Conservation (phyloP, 176 grass and related monocot genomes). For the Coix lacrymajobi region DNA sequence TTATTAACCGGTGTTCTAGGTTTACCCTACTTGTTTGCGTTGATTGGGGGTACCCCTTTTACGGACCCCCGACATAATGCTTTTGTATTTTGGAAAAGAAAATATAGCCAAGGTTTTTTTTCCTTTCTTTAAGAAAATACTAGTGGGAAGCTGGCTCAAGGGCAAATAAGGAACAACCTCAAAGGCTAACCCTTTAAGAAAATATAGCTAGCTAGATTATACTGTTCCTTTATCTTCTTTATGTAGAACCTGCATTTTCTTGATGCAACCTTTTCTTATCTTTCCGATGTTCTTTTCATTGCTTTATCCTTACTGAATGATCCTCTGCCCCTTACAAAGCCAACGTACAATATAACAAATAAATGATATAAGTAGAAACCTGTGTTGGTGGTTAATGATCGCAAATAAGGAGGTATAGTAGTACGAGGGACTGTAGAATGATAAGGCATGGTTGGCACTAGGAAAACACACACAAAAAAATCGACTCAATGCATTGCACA, state of each 20-base stretch:
- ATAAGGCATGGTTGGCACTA: not conserved
- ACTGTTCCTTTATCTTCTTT: slow-evolving; percentile 25
- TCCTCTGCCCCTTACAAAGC: not conserved
- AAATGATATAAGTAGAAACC: too few species aligned
- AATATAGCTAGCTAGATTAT: slow-evolving; percentile 24
- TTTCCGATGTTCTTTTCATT: not conserved
- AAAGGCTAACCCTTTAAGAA: slow-evolving; percentile 22
- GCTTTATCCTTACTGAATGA: not conserved
- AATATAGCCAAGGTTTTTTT: not conserved
- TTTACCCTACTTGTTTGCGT: too few species aligned
- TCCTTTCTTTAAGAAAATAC: not conserved
- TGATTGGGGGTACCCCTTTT: too few species aligned
- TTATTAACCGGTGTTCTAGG: too few species aligned
- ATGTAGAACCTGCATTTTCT: slow-evolving; percentile 13
- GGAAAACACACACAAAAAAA: not conserved
- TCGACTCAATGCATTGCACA: not conserved
- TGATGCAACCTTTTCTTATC: not conserved
- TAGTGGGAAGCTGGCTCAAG: not conserved
- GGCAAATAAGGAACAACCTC: slow-evolving; percentile 27
- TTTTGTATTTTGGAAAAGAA: not conserved
- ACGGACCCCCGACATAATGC: too few species aligned
- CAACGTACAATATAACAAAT: not conserved
- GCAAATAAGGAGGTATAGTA: not conserved
- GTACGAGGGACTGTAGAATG: not conserved
- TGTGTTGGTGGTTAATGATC: not conserved